Conservation (phyloP, 2,329 filamentous ascomycete genomes). For the Nectriaceae sp. region DNA sequence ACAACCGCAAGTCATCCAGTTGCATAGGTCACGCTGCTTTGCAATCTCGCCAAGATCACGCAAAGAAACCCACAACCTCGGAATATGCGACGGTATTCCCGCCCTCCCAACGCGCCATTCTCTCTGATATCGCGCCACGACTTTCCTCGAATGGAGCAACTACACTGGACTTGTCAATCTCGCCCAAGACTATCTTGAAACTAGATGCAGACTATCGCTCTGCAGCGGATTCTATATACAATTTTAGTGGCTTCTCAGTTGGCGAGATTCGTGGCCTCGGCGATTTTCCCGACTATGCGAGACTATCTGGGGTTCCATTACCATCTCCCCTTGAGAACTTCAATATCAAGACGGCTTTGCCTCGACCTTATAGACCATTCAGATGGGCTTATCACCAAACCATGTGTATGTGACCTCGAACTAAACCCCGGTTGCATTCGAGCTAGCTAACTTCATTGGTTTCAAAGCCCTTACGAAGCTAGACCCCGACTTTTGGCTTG, state of each 20-base stretch:
- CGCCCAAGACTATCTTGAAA: slow-evolving; percentile 28
- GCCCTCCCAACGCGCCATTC: slow-evolving; percentile 22
- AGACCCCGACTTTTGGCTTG: slow-evolving; percentile 86
- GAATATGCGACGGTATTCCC: too few species aligned
- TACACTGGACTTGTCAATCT: not conserved
- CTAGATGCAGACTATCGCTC: slow-evolving; percentile 37
- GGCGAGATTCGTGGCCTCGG: slow-evolving; percentile 71
- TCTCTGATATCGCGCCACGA: slow-evolving; percentile 8
- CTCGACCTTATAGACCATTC: slow-evolving; percentile 79
- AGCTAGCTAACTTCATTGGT: slow-evolving; percentile 31
- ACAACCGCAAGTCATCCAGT: too few species aligned
- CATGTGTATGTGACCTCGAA: slow-evolving; percentile 64
- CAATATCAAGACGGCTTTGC: slow-evolving; percentile 65
- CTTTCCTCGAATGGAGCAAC: not conserved
- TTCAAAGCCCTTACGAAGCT: slow-evolving; percentile 70
- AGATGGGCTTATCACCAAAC: slow-evolving; percentile 87
- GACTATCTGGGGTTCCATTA: slow-evolving; percentile 72
- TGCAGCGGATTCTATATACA: slow-evolving; percentile 46
- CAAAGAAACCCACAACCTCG: too few species aligned
- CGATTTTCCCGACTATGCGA: slow-evolving; percentile 77
- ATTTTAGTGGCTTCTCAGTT: slow-evolving; percentile 69
- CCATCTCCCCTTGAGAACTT: slow-evolving; percentile 67
- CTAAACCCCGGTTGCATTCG: fast-evolving
- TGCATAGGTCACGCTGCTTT: too few species aligned
- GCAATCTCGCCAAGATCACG: too few species aligned